Percentiles rank a stretch among this genome's conserved stretches.
Evolutionary conservation across 768 basidiomycete species (phyloP).

Genomic region (Suillus paluster): DNA sequence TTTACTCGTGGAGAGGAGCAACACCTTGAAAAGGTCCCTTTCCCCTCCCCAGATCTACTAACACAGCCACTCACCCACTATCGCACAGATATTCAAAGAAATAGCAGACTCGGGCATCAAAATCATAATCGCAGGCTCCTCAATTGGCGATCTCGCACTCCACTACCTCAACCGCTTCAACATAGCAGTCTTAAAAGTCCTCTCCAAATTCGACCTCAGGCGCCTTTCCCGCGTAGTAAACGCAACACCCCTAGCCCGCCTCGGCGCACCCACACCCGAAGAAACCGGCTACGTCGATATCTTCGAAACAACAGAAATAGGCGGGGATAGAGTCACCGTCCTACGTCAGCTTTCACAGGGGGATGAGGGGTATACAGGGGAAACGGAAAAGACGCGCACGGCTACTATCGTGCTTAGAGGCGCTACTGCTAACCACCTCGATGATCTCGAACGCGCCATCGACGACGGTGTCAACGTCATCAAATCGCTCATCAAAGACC

Average conservation of each 20-base stretch:
- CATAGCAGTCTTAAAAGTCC: slow-evolving; percentile 95
- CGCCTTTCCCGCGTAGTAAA: slow-evolving; percentile 93
- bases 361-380: slow-evolving; percentile 61
- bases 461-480: slow-evolving; percentile 98
- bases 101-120: slow-evolving; percentile 95
- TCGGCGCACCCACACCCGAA: slow-evolving; percentile 95
- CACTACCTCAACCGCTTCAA: slow-evolving; percentile 94
- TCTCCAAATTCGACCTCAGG: slow-evolving; percentile 97
- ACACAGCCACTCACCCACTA: not conserved
- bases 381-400: slow-evolving; percentile 78
- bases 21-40: slow-evolving; percentile 83
- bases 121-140: slow-evolving; percentile 90
- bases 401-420: slow-evolving; percentile 95
- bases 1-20: slow-evolving; percentile 97
- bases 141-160: slow-evolving; percentile 91
- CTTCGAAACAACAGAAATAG: slow-evolving; percentile 94
- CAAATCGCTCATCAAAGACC: slow-evolving; percentile 89
- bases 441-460: slow-evolving; percentile 94
- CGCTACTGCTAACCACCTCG: slow-evolving; percentile 91
- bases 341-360: slow-evolving; percentile 81
- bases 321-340: slow-evolving; percentile 97
- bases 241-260: slow-evolving; percentile 92
- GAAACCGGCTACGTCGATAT: slow-evolving; percentile 94
- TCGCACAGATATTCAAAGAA: slow-evolving; percentile 95
- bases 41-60: not conserved